Evolutionary conservation across 257 asterid genomes (phyloP), one percentile per base, ranked within the genome.

Genomic region (Solanum megistacrolobum): DNA sequence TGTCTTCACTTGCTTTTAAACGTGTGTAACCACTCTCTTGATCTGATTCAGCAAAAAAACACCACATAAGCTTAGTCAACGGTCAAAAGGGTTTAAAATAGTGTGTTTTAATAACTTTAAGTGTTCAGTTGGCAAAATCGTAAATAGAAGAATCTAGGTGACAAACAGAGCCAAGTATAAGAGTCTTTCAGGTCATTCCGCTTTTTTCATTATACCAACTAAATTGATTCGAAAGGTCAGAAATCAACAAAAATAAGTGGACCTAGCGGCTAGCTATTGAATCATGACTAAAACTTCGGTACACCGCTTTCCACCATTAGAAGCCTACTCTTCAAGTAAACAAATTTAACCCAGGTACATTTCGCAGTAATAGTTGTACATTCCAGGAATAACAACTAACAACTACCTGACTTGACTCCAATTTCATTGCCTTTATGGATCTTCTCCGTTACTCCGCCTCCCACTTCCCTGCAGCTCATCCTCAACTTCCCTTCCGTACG

Each of bases 391-490:
- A 68, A 88, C 88, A 43, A 79, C 8, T 79, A 46, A 39, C 60
- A 27, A 14, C 38, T 46, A 68, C 87, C 87, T 38, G 58, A 7
- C 58, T 27, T 36, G 32, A 23, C 78, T 84, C 39, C 12, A 25
- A 12, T 23, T 58, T 35, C 27, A 84, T 41, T 10, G 34, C 46
- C 25, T 86, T 69, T 5, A 96, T 96, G 99, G 94, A 93, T 92
- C 92, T 91, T 79, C 92, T 95, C 89, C 90, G 89, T 85, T 90
- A 89, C 93, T 87, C 94, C 76, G 88, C 91, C 90, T 89, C 93
- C 86, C 92, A 93, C 76, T 88, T 93, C 81, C 88, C 90, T 65
- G 29, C 88, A 46, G 41, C 92, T 89, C 89, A 82, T 12, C 87
- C 86, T 90, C 91, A 79, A 43, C 91, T 86, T 31, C 81, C 60